Conservation (phyloP, 768 basidiomycete genomes). For the Boletales sp. region DNA sequence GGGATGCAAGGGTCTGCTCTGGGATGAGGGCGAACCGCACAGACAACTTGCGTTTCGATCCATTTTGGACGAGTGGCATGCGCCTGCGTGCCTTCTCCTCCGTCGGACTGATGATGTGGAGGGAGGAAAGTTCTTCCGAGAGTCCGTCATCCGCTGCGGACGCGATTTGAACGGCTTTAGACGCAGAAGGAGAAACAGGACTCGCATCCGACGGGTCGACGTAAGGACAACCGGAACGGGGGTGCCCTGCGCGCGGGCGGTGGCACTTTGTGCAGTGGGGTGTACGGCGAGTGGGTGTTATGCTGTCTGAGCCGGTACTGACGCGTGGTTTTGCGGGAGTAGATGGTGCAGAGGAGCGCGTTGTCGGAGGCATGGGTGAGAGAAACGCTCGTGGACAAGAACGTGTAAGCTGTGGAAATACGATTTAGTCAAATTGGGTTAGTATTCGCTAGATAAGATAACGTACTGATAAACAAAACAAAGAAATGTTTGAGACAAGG, state of each 20-base stretch:
- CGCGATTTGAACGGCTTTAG: not conserved
- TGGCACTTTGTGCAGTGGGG: conserved; percentile 56
- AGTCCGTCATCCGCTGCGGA: conserved; percentile 27
- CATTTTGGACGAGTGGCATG: conserved; percentile 3
- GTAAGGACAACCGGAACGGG: conserved; percentile 58
- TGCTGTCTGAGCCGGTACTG: conserved; percentile 3
- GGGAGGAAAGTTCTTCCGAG: conserved; percentile 43
- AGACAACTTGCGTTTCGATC: conserved; percentile 24
- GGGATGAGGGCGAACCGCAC: conserved; percentile 29
- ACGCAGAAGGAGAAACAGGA: conserved; percentile 14
- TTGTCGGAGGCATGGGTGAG: conserved; percentile 21
- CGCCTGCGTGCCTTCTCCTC: conserved; percentile 12
- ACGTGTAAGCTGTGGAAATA: too few species aligned
- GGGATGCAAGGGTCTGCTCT: conserved; percentile 47
- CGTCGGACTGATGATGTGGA: conserved; percentile 35
- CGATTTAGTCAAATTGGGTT: not conserved
- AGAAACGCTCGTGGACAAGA: not conserved
- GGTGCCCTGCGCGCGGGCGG: conserved; percentile 54
- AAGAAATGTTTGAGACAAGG: not conserved
- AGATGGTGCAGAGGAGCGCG: conserved; percentile 29
- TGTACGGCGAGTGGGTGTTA: conserved; percentile 43
- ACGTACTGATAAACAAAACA: not conserved
- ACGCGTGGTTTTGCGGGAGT: conserved; percentile 24
- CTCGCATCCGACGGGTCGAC: conserved; percentile 26
- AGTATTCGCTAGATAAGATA: not conserved